These are phyloP conservation scores for Neoboletus subvelutipes DNA, from an alignment of 768 basidiomycete genomes.

Conservation along the genomic window DNA sequence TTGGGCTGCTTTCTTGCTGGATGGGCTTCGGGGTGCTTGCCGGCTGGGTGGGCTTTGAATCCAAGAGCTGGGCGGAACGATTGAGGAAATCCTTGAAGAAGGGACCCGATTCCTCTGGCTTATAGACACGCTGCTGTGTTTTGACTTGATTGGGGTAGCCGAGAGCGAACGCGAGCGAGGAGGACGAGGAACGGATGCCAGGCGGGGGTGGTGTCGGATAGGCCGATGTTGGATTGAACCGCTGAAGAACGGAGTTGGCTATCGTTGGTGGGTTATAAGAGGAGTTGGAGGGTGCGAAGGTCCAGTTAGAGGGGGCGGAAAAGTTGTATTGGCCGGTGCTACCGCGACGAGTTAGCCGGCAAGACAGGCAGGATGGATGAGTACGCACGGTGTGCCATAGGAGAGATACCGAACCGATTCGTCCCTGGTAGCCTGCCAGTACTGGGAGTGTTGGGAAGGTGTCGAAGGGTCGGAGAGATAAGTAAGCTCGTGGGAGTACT, in stretches of 20 bases:
- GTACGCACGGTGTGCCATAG: conserved; percentile 50
- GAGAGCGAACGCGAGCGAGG: conserved; percentile 74
- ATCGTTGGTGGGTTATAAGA: conserved; percentile 56
- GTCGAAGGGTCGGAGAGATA: conserved; percentile 53
- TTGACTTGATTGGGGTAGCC: conserved; percentile 41
- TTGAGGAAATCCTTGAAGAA: conserved; percentile 68
- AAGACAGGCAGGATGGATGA: neutral
- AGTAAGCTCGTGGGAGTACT: conserved; percentile 62
- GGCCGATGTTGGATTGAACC: conserved; percentile 54
- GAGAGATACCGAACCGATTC: conserved; percentile 61
- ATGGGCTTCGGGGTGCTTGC: conserved; percentile 12
- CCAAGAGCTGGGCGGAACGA: conserved; percentile 46
- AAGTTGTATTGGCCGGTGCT: conserved; percentile 31
- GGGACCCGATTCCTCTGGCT: conserved; percentile 55
- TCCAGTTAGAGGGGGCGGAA: conserved; percentile 41
- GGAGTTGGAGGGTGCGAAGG: conserved; percentile 42
- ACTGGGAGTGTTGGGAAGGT: conserved; percentile 47
- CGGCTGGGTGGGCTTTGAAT: conserved; percentile 24
- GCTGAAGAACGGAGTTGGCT: conserved; percentile 65
- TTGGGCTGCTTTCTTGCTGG: conserved; percentile 12
- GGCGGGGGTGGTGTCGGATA: conserved; percentile 75
- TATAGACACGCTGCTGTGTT: conserved; percentile 36
- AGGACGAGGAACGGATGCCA: conserved; percentile 61
- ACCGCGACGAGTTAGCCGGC: conserved; percentile 9
- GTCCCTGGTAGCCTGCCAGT: conserved; percentile 64